Conservation (phyloP, 164 flowering plant genomes). For the Dillenia turbinata region DNA sequence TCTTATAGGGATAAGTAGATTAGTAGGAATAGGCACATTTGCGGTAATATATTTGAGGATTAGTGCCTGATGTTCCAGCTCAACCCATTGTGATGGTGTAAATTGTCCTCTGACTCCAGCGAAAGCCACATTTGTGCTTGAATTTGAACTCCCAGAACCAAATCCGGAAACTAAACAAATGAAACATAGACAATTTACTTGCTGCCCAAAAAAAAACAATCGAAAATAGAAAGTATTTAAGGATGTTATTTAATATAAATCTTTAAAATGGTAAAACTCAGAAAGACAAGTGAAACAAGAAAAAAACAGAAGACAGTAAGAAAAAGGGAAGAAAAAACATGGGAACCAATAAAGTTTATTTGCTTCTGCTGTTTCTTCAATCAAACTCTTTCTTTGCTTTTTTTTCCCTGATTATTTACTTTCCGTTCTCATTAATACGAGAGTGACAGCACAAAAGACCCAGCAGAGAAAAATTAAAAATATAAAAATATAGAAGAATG, state of each 20-base stretch:
- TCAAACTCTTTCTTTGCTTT: too few relatives aligned
- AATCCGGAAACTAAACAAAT: constrained; percentile 27
- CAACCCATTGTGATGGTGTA: constrained; percentile 88
- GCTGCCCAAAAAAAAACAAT: not conserved
- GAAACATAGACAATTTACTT: not conserved
- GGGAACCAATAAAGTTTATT: too few relatives aligned
- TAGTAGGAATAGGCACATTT: constrained; percentile 68
- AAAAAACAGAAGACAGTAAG: too few relatives aligned
- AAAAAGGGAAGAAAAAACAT: too few relatives aligned
- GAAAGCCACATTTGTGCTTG: constrained; percentile 43
- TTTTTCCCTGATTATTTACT: too few relatives aligned
- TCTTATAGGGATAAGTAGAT: constrained; percentile 65
- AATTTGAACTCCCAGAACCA: constrained; percentile 41
- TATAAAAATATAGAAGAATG: too few relatives aligned
- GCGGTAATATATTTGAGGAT: constrained; percentile 81
- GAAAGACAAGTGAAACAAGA: too few relatives aligned
- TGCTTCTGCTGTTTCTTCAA: too few relatives aligned
- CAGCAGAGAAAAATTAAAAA: too few relatives aligned
- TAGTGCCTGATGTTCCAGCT: constrained; percentile 87
- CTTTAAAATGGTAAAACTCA: too few relatives aligned
- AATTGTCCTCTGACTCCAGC: constrained; percentile 67
- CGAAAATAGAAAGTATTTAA: constrained; percentile 18
- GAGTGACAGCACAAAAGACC: too few relatives aligned
- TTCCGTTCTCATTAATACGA: too few relatives aligned
- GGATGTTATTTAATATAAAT: constrained; percentile 7